A percentile compares a stretch with the other conserved stretches of the same genome.
Evolutionary conservation across 805 yeast species (phyloP).

Genomic region (Schwanniomyces polymorphus): DNA sequence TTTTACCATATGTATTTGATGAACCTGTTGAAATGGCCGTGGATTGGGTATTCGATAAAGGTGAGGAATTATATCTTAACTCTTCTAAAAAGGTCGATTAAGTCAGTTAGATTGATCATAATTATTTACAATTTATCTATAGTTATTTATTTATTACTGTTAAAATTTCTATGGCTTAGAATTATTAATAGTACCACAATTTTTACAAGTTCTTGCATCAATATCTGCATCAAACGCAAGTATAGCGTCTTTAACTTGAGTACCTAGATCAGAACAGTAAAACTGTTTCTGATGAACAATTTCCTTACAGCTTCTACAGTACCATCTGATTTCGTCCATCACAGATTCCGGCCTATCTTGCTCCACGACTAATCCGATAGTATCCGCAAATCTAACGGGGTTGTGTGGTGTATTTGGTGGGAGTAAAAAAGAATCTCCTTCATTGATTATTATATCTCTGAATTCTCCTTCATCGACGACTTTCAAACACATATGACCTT

Average conservation of each 20-base stretch:
- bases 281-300: slow-evolving; percentile 69
- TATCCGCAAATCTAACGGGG: slow-evolving; percentile 82
- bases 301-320: slow-evolving; percentile 68
- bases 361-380: slow-evolving; percentile 89
- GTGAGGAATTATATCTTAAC: slow-evolving; percentile 31
- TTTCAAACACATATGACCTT: slow-evolving; percentile 80
- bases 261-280: slow-evolving; percentile 79
- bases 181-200: slow-evolving; percentile 72
- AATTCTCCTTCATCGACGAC: slow-evolving; percentile 76
- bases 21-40: slow-evolving; percentile 76
- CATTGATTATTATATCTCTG: slow-evolving; percentile 70
- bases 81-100: slow-evolving; percentile 3
- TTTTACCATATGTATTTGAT: slow-evolving; percentile 75
- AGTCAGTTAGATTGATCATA: background rate
- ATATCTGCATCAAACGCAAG: slow-evolving; percentile 62
- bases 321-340: slow-evolving; percentile 83
- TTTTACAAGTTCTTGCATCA: slow-evolving; percentile 66
- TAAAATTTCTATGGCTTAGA: slow-evolving; percentile 49
- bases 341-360: slow-evolving; percentile 80
- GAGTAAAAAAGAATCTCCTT: slow-evolving; percentile 85
- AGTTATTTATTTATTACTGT: background rate
- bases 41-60: slow-evolving; percentile 59
- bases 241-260: slow-evolving; percentile 86
- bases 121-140: background rate
- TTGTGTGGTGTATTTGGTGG: slow-evolving; percentile 88